Base-by-base conservation (phyloP, 192 early-diverging fungal genomes). In the Backusella liffmaniae region DNA sequence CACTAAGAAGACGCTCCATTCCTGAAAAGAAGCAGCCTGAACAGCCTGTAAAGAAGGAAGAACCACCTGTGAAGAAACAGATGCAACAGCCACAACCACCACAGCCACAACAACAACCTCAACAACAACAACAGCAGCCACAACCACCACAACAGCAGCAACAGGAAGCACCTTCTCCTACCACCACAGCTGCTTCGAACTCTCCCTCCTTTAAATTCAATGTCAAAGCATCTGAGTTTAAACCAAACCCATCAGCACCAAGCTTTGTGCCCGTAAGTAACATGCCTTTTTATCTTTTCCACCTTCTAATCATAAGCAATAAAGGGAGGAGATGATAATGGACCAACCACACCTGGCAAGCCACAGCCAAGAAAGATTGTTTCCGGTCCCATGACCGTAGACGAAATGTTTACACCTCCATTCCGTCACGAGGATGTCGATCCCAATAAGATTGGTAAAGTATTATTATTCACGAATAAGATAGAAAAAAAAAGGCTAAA, bases 211-310 rank as follows among this genome's bases (percentile, higher is more conserved):
- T 92, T 72, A 93, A 92, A 59, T 86, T 94, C 56, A 94, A 93
- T 76, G 79, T 87, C 66, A 92, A 93, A 77, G 93, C 92, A 4
- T 88, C 88, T 0, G 89, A 88, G 29, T 94, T 93, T 82, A 94
- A 93, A 77, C 93, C 93, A 30, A 94, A 91, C 67, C 90, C 87
- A 34, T 75, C 86, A 18, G 93, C 93, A 0, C 71, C 89, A 23
- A 83, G 87, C 12, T 93, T 94, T 83, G 89, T 91, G 41, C 93
- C 93, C 35, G 91, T 89, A 76, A 67, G 85, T 65, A 70, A 30
- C 32, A 32, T 32, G 65, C 18, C 26, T 23, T 42, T 29, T 42
- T 39, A 51, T 49, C 72, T 35, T 75, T 66, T 23, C 53, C 32
- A 32, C 32, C 32, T 72, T 35, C 66, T 56, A 32, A 69, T 73